phyloP scores from a whole-genome alignment of 1,139 yeast genomes.

The Blastobotrys ciferrii region DNA sequence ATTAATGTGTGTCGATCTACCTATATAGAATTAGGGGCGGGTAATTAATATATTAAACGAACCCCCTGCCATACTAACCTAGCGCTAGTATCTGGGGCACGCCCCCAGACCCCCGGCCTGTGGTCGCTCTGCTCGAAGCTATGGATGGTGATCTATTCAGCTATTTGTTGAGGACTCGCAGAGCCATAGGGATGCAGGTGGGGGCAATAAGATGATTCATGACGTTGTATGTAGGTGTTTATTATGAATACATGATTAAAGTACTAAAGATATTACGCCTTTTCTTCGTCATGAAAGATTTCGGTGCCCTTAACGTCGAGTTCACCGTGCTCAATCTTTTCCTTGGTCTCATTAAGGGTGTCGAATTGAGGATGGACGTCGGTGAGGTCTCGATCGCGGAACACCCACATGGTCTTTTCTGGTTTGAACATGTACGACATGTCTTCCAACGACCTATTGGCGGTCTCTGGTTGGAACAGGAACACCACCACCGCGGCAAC shows the following conservation, averaged over 20 bases:
- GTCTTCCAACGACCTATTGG: conserved; percentile 54
- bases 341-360: conserved; percentile 10
- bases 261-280: background rate
- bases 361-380: conserved; percentile 17
- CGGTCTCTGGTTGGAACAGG: conserved; percentile 56
- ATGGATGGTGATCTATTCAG: too few species aligned
- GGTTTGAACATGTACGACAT: conserved; percentile 48
- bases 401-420: conserved; percentile 24
- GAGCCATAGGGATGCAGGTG: too few species aligned
- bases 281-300: background rate
- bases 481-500: conserved; percentile 22
- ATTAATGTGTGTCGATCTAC: too few species aligned
- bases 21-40: too few species aligned
- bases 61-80: too few species aligned
- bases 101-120: too few species aligned
- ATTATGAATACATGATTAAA: background rate
- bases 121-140: too few species aligned
- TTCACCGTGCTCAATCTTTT: conserved; percentile 12
- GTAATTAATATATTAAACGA: too few species aligned
- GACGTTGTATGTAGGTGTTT: too few species aligned
- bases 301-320: conserved; percentile 2
- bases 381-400: conserved; percentile 21
- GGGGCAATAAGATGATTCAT: too few species aligned
- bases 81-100: too few species aligned
- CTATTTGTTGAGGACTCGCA: too few species aligned